Evolutionary conservation across 306 rosid genomes (phyloP).

Genomic region (Gynostemma pentaphyllum): DNA sequence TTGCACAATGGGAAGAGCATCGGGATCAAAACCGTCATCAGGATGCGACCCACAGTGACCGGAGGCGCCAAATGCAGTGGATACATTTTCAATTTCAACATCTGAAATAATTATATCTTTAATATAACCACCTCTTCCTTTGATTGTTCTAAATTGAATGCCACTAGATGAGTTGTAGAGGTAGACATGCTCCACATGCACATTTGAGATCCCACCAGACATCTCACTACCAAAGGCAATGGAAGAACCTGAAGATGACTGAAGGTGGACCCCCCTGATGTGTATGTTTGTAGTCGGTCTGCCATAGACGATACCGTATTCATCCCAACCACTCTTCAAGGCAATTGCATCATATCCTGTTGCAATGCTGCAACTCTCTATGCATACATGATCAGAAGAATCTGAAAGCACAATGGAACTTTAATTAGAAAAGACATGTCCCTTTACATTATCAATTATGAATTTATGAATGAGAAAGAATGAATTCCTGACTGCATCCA

Average conservation of each 20-base stretch:
- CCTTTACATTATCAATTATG: neutral
- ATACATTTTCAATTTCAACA: slow-evolving; percentile 39
- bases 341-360: slow-evolving; percentile 82
- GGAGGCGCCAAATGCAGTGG: slow-evolving; percentile 48
- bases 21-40: slow-evolving; percentile 72
- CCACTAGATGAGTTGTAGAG: slow-evolving; percentile 58
- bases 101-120: slow-evolving; percentile 45
- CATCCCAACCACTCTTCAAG: slow-evolving; percentile 97
- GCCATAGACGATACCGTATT: slow-evolving; percentile 81
- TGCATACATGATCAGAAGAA: slow-evolving; percentile 78
- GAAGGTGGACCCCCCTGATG: slow-evolving; percentile 58
- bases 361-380: slow-evolving; percentile 65
- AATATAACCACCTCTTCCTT: slow-evolving; percentile 86
- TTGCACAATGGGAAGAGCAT: slow-evolving; percentile 64
- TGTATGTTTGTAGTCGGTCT: slow-evolving; percentile 77
- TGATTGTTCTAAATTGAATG: slow-evolving; percentile 58
- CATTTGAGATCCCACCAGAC: slow-evolving; percentile 89
- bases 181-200: slow-evolving; percentile 56
- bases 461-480: neutral
- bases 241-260: slow-evolving; percentile 57
- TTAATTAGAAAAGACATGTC: slow-evolving; percentile 1
- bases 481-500: neutral
- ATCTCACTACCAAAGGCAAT: slow-evolving; percentile 89
- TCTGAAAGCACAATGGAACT: slow-evolving; percentile 39
- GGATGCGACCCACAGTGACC: slow-evolving; percentile 79